Evolutionary conservation across 2,329 filamentous ascomycete species (phyloP).

Genomic region (Sordariomycetes sp.): DNA sequence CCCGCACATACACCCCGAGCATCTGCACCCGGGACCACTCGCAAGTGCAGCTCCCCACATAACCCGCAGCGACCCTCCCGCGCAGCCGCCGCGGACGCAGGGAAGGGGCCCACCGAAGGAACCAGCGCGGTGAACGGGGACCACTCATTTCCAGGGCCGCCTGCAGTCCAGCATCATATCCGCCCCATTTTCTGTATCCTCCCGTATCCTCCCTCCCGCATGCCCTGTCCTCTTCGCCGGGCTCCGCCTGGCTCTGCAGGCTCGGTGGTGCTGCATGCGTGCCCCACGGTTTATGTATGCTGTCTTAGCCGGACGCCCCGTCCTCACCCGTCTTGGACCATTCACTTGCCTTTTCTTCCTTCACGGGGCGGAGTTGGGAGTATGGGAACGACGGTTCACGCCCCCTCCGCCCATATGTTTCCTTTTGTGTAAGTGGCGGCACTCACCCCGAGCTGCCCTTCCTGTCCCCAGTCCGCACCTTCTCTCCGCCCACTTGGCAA

Average conservation of each 20-base stretch:
- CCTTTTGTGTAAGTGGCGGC: neutral
- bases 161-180: neutral
- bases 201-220: neutral
- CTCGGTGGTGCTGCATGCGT: slow-evolving; percentile 1
- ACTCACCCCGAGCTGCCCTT: neutral
- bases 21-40: neutral
- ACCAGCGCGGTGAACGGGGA: neutral
- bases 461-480: neutral
- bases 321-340: neutral
- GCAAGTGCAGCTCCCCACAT: neutral
- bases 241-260: neutral
- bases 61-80: neutral
- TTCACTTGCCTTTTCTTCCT: neutral
- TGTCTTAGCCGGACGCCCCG: slow-evolving; percentile 1
- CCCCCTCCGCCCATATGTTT: neutral
- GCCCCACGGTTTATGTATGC: neutral
- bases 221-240: neutral
- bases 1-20: neutral
- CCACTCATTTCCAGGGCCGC: neutral
- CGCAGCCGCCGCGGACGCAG: neutral
- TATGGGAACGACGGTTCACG: neutral
- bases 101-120: neutral
- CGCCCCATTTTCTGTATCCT: neutral
- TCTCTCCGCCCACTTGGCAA: neutral
- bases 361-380: neutral